phyloP scores from a whole-genome alignment of 306 rosid genomes.

The Cucumis melo region DNA sequence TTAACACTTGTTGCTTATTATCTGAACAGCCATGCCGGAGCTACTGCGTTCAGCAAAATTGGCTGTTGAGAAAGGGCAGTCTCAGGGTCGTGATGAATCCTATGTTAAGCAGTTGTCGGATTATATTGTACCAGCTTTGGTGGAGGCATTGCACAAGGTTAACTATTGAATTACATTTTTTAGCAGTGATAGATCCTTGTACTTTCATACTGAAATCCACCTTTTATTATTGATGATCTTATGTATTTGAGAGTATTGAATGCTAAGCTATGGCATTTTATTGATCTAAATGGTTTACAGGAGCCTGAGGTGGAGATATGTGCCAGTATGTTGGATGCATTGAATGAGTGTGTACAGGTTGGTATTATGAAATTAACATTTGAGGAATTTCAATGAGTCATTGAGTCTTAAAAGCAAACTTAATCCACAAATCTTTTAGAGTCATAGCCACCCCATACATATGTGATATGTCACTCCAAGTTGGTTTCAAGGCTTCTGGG shows the following conservation, averaged over 20 bases:
- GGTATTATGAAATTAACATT: background rate
- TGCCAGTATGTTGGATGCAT: slow-evolving; percentile 81
- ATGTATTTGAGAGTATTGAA: background rate
- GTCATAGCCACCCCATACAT: background rate
- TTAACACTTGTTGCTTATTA: slow-evolving; percentile 1
- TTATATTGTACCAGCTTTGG: slow-evolving; percentile 76
- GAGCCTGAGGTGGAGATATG: slow-evolving; percentile 96
- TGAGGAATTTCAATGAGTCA: background rate
- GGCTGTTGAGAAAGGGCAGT: slow-evolving; percentile 87
- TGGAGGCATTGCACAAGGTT: slow-evolving; percentile 93
- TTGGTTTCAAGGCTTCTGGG: background rate
- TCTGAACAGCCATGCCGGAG: slow-evolving; percentile 79
- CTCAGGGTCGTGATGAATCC: slow-evolving; percentile 74
- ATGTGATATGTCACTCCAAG: background rate
- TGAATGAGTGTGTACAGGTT: slow-evolving; percentile 90
- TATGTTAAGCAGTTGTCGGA: slow-evolving; percentile 73
- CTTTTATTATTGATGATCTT: slow-evolving; percentile 5
- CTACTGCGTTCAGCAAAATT: slow-evolving; percentile 77
- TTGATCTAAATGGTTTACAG: slow-evolving; percentile 26
- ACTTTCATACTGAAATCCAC: background rate
- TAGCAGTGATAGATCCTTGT: background rate
- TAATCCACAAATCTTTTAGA: background rate
- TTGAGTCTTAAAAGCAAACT: background rate
- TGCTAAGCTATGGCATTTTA: background rate
- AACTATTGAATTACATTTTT: background rate